Evolutionary conservation across 768 basidiomycete species (phyloP).

Genomic region (Collybia sordida): DNA sequence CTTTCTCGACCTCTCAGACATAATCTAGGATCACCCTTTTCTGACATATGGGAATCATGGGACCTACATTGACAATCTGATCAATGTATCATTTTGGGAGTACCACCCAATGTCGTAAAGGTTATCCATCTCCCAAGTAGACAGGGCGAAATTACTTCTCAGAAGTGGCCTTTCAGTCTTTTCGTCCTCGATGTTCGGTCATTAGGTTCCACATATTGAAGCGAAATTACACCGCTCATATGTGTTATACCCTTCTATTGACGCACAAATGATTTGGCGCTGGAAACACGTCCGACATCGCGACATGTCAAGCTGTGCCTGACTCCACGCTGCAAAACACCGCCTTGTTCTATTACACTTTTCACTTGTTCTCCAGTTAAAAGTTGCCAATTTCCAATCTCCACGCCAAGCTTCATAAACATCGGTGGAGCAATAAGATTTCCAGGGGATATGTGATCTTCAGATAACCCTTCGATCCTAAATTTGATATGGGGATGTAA

Average conservation of each 20-base stretch:
- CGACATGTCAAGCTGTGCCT: conserved; percentile 87
- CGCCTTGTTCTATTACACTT: conserved; percentile 45
- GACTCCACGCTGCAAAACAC: conserved; percentile 50
- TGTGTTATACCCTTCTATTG: conserved; percentile 12
- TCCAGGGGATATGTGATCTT: conserved; percentile 43
- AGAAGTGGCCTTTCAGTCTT: too few relatives aligned
- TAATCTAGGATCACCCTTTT: too few relatives aligned
- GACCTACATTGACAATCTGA: too few relatives aligned
- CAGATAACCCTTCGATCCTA: conserved; percentile 58
- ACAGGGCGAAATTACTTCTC: too few relatives aligned
- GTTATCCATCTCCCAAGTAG: too few relatives aligned
- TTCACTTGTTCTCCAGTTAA: conserved; percentile 41
- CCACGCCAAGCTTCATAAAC: conserved; percentile 24
- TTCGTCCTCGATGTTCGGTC: neutral
- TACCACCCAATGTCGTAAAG: too few relatives aligned
- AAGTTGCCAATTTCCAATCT: conserved; percentile 59
- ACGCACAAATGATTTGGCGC: conserved; percentile 24
- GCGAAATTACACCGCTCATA: neutral
- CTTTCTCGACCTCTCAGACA: too few relatives aligned
- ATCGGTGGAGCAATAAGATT: conserved; percentile 21
- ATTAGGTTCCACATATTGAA: neutral
- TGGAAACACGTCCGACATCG: conserved; percentile 67
- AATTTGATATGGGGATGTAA: conserved; percentile 7
- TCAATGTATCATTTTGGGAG: too few relatives aligned
- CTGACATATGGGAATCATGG: too few relatives aligned